phyloP scores from a whole-genome alignment of 2,329 filamentous ascomycete species.

The Hypocreales sp. region DNA sequence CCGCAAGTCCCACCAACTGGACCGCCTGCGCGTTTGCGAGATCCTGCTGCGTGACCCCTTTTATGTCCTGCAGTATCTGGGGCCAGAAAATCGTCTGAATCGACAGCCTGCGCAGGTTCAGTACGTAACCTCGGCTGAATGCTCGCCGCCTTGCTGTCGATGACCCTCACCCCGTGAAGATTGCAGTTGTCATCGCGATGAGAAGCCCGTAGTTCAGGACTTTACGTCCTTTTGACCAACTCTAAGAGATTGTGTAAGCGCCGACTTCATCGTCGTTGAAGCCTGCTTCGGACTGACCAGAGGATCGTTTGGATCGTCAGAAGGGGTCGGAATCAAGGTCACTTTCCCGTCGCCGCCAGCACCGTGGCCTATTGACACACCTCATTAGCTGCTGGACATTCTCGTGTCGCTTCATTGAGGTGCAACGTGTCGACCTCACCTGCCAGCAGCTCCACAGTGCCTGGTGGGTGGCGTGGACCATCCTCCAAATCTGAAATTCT shows the following conservation, averaged over 20 bases:
- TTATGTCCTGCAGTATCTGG: neutral
- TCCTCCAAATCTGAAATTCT: neutral
- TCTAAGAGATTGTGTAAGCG: neutral
- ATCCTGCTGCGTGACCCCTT: neutral
- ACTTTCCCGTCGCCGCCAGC: neutral
- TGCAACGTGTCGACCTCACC: neutral
- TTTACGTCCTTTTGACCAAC: constrained; percentile 2
- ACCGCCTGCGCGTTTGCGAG: constrained; percentile 1
- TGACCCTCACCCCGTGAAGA: neutral
- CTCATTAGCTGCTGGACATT: neutral
- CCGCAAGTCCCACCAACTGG: constrained; percentile 6
- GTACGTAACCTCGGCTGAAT: neutral
- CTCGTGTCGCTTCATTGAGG: neutral
- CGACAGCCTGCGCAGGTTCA: neutral
- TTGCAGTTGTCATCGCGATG: neutral
- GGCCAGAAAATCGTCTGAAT: neutral
- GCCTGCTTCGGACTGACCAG: neutral
- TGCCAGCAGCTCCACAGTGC: constrained; percentile 1
- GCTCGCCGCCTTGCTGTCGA: neutral
- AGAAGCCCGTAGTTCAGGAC: neutral
- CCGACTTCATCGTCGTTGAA: neutral
- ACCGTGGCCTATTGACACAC: neutral
- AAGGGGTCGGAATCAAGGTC: neutral
- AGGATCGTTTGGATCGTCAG: constrained; percentile 1
- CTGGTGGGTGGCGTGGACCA: neutral